These are phyloP conservation scores for Ordospora pajunii DNA, from an alignment of 371 early-diverging fungal species.

Conservation along the genomic window DNA sequence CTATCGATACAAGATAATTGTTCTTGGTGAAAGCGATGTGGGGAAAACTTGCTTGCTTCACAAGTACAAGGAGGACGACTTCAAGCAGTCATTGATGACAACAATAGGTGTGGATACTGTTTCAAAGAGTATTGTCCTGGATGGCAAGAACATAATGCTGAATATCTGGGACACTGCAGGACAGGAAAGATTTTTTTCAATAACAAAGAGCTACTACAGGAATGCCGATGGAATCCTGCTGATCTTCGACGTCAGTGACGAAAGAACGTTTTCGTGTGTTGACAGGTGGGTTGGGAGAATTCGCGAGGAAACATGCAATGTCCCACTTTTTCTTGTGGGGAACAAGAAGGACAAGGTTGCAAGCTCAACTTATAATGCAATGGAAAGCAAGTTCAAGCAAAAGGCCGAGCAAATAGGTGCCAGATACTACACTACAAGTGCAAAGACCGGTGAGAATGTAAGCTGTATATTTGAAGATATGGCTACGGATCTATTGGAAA, in stretches of 20 bases:
- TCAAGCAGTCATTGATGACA: conserved; percentile 46
- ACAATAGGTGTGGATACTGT: conserved; percentile 58
- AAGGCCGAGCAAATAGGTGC: conserved; percentile 22
- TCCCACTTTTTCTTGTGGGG: conserved; percentile 70
- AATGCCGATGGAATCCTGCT: conserved; percentile 97
- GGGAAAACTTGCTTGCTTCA: conserved; percentile 64
- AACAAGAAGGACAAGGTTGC: conserved; percentile 87
- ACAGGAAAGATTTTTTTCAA: conserved; percentile 77
- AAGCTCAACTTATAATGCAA: not conserved
- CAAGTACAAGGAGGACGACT: conserved; percentile 52
- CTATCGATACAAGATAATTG: conserved; percentile 54
- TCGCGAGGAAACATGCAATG: conserved; percentile 78
- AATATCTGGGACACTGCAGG: conserved; percentile 79
- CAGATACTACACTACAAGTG: conserved; percentile 49
- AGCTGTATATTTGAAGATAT: conserved; percentile 54
- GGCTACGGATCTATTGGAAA: conserved; percentile 18
- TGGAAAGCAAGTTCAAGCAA: not conserved
- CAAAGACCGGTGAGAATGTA: conserved; percentile 59
- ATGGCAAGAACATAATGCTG: conserved; percentile 63
- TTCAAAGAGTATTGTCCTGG: conserved; percentile 65
- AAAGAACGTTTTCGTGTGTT: conserved; percentile 79
- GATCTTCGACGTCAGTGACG: conserved; percentile 85
- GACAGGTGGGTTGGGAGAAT: conserved; percentile 72
- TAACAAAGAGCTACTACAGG: conserved; percentile 94
- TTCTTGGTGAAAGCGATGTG: conserved; percentile 65